Evolutionary conservation across 306 rosid species (phyloP), one percentile per base, ranked within the genome.

Genomic region (Citrullus mucosospermus): DNA sequence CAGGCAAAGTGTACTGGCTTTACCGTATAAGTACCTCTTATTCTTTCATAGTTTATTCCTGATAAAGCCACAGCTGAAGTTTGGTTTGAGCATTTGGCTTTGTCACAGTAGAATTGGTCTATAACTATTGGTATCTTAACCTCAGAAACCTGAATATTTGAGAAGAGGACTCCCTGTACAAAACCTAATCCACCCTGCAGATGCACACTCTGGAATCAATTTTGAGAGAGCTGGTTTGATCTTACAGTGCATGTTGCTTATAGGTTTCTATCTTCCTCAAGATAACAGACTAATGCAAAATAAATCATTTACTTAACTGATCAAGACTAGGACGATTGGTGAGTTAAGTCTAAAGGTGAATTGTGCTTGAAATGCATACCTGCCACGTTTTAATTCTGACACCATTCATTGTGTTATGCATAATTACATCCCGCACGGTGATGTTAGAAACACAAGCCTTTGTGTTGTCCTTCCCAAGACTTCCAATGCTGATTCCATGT

Each of bases 331-430:
- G 28, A 28, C 12, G 15, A 25, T 70, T 20, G 59, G 8, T 50
- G 60, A 48, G 14, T 71, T 44, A 71, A 30, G 14, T 71, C 22
- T 22, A 15, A 46, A 73, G 46, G 13, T 20, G 55, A 76, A 43
- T 1, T 57, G 54, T 39, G 38, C 43, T 6, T 20, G 13, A 53
- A 10, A 54, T 11, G 48, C 25, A 55, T 90, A 94, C 98, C 98
- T 94, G 98, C 98, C 97, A 95, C 77, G 98, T 95, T 89, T 95
- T 95, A 87, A 95, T 93, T 83, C 98, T 88, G 50, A 95, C 97
- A 57, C 98, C 98, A 81, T 65, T 92, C 98, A 95, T 92, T 57
- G 98, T 92, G 85, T 86, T 92, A 77, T 91, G 93, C 89, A 94
- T 90, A 57, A 44, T 83, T 36, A 94, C 87, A 57, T 94, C 97